A percentile compares a stretch with the other conserved stretches of the same genome.
Conservation (phyloP, 2,329 filamentous ascomycete species). For the Raffaelea deltoideospora region DNA sequence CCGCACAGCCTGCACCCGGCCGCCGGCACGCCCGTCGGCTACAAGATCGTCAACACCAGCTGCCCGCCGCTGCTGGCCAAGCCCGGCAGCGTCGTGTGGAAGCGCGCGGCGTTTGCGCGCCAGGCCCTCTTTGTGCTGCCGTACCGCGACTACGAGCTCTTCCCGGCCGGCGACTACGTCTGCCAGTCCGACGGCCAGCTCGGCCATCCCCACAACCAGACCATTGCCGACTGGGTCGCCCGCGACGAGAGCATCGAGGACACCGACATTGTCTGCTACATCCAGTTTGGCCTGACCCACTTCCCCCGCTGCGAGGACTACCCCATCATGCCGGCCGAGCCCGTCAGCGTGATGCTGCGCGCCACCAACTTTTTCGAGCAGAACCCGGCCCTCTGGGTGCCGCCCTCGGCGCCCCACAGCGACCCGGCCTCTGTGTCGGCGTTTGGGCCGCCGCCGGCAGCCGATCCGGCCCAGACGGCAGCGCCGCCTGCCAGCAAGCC, state of each 20-base stretch:
- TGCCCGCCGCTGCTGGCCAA: slow-evolving; percentile 67
- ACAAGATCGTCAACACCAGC: slow-evolving; percentile 82
- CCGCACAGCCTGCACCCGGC: slow-evolving; percentile 69
- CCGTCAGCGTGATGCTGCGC: slow-evolving; percentile 64
- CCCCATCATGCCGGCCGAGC: slow-evolving; percentile 79
- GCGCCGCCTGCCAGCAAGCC: no score
- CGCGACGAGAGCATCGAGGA: slow-evolving; percentile 59
- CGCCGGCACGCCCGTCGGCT: slow-evolving; percentile 69
- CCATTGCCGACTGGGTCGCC: slow-evolving; percentile 59
- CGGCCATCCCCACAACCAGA: slow-evolving; percentile 39
- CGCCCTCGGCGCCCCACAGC: slow-evolving; percentile 34
- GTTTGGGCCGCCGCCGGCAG: no score
- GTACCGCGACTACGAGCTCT: slow-evolving; percentile 68
- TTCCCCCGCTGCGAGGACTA: slow-evolving; percentile 84
- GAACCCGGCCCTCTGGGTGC: slow-evolving; percentile 70
- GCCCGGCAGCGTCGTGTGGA: slow-evolving; percentile 70
- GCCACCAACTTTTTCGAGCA: slow-evolving; percentile 70
- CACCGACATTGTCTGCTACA: slow-evolving; percentile 74
- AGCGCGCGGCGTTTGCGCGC: slow-evolving; percentile 76
- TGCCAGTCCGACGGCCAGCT: slow-evolving; percentile 74
- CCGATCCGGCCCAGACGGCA: no score
- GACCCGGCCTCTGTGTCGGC: slow-evolving; percentile 8
- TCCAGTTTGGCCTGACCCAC: slow-evolving; percentile 80
- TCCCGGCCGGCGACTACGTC: slow-evolving; percentile 75
- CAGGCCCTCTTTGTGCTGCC: slow-evolving; percentile 80